Percentiles rank a stretch among this genome's conserved stretches.
Evolutionary conservation across 1,284 basidiomycete species (phyloP).

Genomic region (Ustilago bromivora): DNA sequence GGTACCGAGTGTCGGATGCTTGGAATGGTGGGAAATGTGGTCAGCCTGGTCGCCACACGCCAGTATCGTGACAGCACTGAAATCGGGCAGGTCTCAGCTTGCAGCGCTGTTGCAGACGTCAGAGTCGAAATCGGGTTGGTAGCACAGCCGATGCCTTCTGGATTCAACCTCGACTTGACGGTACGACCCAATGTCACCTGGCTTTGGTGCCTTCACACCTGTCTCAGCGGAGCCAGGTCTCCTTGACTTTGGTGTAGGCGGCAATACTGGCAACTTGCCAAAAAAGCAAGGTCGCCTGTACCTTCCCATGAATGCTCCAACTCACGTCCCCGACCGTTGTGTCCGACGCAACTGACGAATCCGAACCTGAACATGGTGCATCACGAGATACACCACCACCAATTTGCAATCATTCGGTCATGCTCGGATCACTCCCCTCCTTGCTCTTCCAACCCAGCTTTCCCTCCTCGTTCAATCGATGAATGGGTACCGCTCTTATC

Average conservation of each 20-base stretch:
- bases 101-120: too few relatives aligned
- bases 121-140: neutral
- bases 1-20: slow-evolving; percentile 1
- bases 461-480: neutral
- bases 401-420: neutral
- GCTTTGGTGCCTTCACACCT: too few relatives aligned
- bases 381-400: neutral
- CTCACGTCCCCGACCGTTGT: neutral
- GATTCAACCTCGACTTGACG: too few relatives aligned
- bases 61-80: neutral
- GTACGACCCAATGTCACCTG: too few relatives aligned
- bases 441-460: neutral
- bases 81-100: neutral
- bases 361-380: neutral
- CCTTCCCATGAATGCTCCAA: neutral
- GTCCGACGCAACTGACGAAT: slow-evolving; percentile 10
- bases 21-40: slow-evolving; percentile 5
- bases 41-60: neutral
- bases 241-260: too few relatives aligned
- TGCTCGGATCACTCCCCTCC: slow-evolving; percentile 17
- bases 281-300: neutral
- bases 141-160: too few relatives aligned
- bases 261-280: too few relatives aligned
- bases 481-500: neutral
- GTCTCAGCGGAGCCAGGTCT: too few relatives aligned